Evolutionary conservation across 345 rosid species (phyloP).

Genomic region (Crucihimalaya himalaica): DNA sequence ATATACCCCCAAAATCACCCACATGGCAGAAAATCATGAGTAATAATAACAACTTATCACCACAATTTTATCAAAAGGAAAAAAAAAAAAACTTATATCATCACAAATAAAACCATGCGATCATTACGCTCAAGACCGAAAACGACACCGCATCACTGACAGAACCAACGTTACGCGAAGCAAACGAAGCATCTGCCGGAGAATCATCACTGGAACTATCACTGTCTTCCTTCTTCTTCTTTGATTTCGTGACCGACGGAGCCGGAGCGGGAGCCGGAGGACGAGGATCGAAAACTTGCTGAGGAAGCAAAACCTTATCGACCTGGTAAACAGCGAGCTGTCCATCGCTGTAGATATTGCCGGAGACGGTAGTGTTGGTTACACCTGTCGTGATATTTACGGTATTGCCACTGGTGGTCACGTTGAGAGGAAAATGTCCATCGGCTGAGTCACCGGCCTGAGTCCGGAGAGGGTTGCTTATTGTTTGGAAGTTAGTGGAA

Average conservation of each 20-base stretch:
- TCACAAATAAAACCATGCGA: constrained; percentile 38
- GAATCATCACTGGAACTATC: constrained; percentile 39
- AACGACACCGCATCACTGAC: constrained; percentile 16
- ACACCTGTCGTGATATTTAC: constrained; percentile 50
- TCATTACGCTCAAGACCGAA: constrained; percentile 17
- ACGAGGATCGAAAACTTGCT: constrained; percentile 43
- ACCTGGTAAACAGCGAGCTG: constrained; percentile 53
- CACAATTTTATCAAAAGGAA: not conserved
- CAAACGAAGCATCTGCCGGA: constrained; percentile 43
- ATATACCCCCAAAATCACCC: not conserved
- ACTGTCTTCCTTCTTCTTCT: constrained; percentile 37
- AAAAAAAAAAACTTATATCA: not conserved
- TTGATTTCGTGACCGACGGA: constrained; percentile 39
- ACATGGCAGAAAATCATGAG: constrained; percentile 8
- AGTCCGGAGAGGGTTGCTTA: constrained; percentile 52
- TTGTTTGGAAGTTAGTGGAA: constrained; percentile 44
- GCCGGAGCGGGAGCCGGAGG: constrained; percentile 53
- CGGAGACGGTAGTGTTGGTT: constrained; percentile 52
- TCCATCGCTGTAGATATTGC: constrained; percentile 48
- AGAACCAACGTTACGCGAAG: constrained; percentile 22
- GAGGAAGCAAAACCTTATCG: constrained; percentile 49
- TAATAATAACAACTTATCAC: not conserved
- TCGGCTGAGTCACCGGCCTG: constrained; percentile 51
- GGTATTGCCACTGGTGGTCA: constrained; percentile 46
- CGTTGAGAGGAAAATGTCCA: constrained; percentile 46